A percentile compares a stretch with the other conserved stretches of the same genome.
These are phyloP conservation scores for Salinomyces thailandicus DNA, from an alignment of 2,329 filamentous ascomycete genomes.

Conservation along the genomic window DNA sequence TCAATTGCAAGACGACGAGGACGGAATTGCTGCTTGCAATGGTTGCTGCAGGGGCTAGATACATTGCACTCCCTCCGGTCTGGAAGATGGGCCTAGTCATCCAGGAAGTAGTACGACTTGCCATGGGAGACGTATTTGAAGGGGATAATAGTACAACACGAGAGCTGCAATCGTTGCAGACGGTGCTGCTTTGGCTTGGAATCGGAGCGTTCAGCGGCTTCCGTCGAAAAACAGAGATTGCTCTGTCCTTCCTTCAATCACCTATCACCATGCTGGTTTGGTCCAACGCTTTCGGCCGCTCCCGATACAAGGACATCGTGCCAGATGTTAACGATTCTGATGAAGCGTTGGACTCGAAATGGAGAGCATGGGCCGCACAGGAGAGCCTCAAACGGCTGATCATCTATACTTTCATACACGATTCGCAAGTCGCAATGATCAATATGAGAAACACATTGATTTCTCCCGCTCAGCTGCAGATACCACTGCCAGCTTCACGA, in stretches of 20 bases:
- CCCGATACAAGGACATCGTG: constrained; percentile 28
- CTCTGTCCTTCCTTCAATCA: constrained; percentile 45
- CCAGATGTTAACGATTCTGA: constrained; percentile 45
- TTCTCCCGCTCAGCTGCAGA: constrained; percentile 55
- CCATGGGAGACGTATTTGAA: constrained; percentile 31
- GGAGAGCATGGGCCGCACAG: constrained; percentile 50
- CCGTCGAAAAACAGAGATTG: constrained; percentile 46
- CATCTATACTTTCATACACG: constrained; percentile 53
- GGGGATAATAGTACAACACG: constrained; percentile 38
- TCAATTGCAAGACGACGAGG: constrained; percentile 42
- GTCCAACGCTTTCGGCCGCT: constrained; percentile 16
- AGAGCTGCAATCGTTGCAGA: constrained; percentile 40
- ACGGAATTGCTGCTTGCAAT: constrained; percentile 49
- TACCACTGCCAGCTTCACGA: constrained; percentile 51
- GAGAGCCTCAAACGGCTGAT: constrained; percentile 59
- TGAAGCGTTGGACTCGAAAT: constrained; percentile 49
- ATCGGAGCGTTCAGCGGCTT: constrained; percentile 49
- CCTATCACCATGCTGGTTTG: constrained; percentile 39
- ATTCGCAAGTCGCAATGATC: constrained; percentile 56
- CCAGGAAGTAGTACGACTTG: constrained; percentile 36
- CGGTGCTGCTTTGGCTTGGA: constrained; percentile 37
- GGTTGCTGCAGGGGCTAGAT: constrained; percentile 46
- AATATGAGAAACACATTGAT: constrained; percentile 52
- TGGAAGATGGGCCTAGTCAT: constrained; percentile 48
- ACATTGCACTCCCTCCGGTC: constrained; percentile 45